A percentile compares a stretch with the other conserved stretches of the same genome.
Evolutionary conservation across 805 yeast genomes (phyloP).

Genomic region (Ogataea paraovalis): DNA sequence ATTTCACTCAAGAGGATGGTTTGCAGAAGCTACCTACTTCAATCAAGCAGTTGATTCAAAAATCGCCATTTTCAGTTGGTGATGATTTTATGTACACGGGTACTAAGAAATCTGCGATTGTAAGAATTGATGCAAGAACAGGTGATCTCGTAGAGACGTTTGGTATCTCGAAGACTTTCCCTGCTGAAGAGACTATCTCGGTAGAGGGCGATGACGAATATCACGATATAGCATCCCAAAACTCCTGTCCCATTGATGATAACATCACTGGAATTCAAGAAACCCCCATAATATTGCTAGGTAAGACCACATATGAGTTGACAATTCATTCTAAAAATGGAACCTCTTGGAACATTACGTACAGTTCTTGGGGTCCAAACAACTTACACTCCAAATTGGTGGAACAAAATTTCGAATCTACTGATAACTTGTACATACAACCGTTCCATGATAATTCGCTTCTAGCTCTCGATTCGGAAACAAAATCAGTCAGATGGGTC

Average conservation of each 20-base stretch:
- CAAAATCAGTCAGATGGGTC: conserved; percentile 79
- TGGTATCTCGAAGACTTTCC: conserved; percentile 32
- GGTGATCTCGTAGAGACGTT: conserved; percentile 71
- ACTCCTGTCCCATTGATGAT: conserved; percentile 12
- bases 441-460: conserved; percentile 81
- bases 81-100: conserved; percentile 90
- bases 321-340: conserved; percentile 72
- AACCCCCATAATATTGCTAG: conserved; percentile 47
- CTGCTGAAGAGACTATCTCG: neutral
- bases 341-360: conserved; percentile 80
- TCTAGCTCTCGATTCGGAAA: conserved; percentile 64
- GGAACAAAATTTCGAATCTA: conserved; percentile 48
- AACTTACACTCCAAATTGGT: conserved; percentile 59
- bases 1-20: conserved; percentile 71
- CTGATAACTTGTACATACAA: conserved; percentile 73
- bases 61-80: conserved; percentile 81
- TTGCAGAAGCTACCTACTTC: conserved; percentile 78
- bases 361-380: conserved; percentile 90
- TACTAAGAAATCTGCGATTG: conserved; percentile 67
- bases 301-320: conserved; percentile 69
- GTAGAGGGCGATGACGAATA: conserved; percentile 9
- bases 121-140: conserved; percentile 64
- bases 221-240: no score
- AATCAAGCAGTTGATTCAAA: conserved; percentile 68
- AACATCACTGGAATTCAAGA: conserved; percentile 5